phyloP scores from a whole-genome alignment of 495 filamentous ascomycete species.

The Bacidia rubella region DNA sequence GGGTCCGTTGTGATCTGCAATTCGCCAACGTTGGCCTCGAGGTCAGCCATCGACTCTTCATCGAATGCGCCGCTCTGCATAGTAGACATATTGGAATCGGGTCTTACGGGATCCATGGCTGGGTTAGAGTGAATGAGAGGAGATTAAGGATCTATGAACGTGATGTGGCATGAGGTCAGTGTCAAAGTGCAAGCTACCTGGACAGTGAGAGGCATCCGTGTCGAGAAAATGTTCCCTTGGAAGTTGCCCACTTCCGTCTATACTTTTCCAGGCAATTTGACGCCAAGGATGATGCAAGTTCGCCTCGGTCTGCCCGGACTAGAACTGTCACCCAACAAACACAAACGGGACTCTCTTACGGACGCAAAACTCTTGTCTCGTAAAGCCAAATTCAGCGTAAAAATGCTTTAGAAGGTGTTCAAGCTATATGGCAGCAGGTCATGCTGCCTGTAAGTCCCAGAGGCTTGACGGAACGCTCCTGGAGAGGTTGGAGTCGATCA shows the following conservation, averaged over 20 bases:
- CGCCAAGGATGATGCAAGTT: neutral
- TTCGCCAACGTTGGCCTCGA: slow-evolving; percentile 27
- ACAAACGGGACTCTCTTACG: too few relatives aligned
- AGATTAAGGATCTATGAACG: neutral
- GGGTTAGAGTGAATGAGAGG: neutral
- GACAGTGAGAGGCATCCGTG: too few relatives aligned
- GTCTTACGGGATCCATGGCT: slow-evolving; percentile 24
- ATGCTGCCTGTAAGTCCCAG: slow-evolving; percentile 13
- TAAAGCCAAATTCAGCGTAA: too few relatives aligned
- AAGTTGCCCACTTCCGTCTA: neutral
- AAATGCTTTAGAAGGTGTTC: neutral
- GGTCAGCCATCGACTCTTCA: slow-evolving; percentile 17
- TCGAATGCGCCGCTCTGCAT: slow-evolving; percentile 12
- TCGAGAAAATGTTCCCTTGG: neutral
- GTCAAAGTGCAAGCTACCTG: too few relatives aligned
- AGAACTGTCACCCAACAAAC: too few relatives aligned
- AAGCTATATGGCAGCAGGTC: slow-evolving; percentile 14
- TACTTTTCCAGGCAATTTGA: neutral
- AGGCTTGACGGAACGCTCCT: slow-evolving; percentile 2
- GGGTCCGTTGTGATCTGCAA: slow-evolving; percentile 55
- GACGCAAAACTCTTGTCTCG: too few relatives aligned
- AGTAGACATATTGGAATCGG: slow-evolving; percentile 8
- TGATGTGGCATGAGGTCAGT: neutral
- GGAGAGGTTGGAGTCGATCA: slow-evolving; percentile 3
- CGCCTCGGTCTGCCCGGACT: too few relatives aligned